These are phyloP conservation scores for Penicillium sp. DNA, from an alignment of 2,329 filamentous ascomycete species.

Conservation along the genomic window DNA sequence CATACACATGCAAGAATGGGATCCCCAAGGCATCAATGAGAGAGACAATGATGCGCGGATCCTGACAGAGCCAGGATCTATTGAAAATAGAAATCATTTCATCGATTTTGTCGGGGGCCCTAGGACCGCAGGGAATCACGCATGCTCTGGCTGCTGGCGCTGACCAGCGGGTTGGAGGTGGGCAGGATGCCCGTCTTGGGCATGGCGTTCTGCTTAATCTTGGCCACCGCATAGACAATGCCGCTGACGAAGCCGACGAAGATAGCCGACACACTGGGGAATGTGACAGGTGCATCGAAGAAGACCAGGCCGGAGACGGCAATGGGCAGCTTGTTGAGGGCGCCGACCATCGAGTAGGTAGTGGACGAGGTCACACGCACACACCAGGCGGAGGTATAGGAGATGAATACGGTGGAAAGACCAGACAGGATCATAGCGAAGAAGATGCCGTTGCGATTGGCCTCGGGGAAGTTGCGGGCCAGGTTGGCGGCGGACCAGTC, in stretches of 20 bases:
- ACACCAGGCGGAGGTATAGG: conserved; percentile 99
- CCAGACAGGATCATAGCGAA: conserved; percentile 92
- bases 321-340: conserved; percentile 96
- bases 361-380: conserved; percentile 96
- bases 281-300: conserved; percentile 89
- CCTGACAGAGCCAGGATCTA: neutral
- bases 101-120: conserved; percentile 13
- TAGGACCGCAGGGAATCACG: conserved; percentile 76
- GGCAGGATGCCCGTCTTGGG: conserved; percentile 67
- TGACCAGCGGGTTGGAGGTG: conserved; percentile 68
- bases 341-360: conserved; percentile 98
- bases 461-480: conserved; percentile 80
- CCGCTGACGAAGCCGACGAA: conserved; percentile 87
- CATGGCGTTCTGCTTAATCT: conserved; percentile 72
- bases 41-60: conserved; percentile 1
- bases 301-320: conserved; percentile 90
- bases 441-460: conserved; percentile 74
- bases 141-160: conserved; percentile 87
- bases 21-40: neutral
- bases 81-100: conserved; percentile 3
- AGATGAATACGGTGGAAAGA: conserved; percentile 92
- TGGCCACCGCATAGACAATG: conserved; percentile 83
- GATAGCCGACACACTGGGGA: conserved; percentile 90
- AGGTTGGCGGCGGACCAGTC: conserved; percentile 91
- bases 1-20: conserved; percentile 26